Conservation (phyloP, 495 filamentous ascomycete genomes). For the Neurospora sp. region DNA sequence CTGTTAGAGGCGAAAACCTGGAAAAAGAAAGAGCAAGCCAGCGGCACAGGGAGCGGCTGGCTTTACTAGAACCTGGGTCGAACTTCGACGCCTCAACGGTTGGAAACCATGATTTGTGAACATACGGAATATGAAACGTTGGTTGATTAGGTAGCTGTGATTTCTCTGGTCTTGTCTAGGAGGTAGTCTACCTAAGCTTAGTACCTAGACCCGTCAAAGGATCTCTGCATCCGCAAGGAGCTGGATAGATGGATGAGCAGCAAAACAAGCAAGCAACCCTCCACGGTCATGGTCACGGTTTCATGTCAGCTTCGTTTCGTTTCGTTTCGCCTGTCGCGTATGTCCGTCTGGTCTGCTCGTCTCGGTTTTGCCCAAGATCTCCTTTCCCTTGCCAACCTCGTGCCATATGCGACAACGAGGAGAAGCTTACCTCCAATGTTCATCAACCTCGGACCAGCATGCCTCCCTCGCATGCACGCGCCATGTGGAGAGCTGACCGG, state of each 20-base stretch:
- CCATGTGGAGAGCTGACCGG: background rate
- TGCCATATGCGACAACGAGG: background rate
- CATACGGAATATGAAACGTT: background rate
- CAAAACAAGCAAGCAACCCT: background rate
- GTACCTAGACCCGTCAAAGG: background rate
- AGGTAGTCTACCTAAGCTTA: background rate
- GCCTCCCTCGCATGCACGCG: background rate
- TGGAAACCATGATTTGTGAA: background rate
- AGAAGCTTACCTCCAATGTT: background rate
- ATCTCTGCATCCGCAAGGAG: background rate
- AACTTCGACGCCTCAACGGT: background rate
- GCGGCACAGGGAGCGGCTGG: background rate
- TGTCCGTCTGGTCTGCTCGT: background rate
- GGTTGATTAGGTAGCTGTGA: background rate
- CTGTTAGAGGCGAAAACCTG: background rate
- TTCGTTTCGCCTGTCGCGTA: background rate
- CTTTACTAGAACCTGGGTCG: background rate
- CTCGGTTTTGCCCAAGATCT: no score
- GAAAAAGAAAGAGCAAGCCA: background rate
- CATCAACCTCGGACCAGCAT: no score
- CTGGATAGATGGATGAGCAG: background rate
- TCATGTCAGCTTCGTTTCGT: background rate
- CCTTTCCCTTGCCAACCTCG: background rate
- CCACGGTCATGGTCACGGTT: background rate
- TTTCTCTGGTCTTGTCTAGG: background rate